Conservation (phyloP, 192 early-diverging fungal species). For the Lobulomyces angularis region DNA sequence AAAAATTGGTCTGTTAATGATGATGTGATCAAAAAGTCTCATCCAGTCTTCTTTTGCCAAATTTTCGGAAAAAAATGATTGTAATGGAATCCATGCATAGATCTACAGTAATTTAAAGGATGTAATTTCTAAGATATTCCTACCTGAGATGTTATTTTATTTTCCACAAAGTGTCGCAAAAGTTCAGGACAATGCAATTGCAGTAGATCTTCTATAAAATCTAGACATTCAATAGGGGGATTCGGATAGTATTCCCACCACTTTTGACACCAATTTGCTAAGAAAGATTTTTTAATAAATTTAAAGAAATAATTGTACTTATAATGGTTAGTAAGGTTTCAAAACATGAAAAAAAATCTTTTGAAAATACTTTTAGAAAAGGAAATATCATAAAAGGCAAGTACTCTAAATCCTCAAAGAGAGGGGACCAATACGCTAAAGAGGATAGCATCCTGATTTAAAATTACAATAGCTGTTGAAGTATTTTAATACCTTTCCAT, state of each 20-base stretch:
- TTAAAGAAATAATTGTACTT: conserved; percentile 18
- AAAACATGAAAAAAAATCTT: conserved; percentile 39
- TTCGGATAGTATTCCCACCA: conserved; percentile 61
- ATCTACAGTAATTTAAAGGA: conserved; percentile 14
- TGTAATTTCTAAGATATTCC: neutral
- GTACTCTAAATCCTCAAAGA: conserved; percentile 47
- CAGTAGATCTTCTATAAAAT: conserved; percentile 34
- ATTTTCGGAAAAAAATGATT: conserved; percentile 30
- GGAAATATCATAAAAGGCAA: conserved; percentile 47
- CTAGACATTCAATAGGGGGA: conserved; percentile 42
- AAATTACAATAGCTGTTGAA: neutral
- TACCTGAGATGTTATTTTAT: conserved; percentile 36
- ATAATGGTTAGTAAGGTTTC: conserved; percentile 41
- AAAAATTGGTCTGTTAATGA: conserved; percentile 30
- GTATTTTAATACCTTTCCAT: conserved; percentile 26
- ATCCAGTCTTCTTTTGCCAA: conserved; percentile 37
- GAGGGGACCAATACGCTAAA: conserved; percentile 44
- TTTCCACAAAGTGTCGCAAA: conserved; percentile 26
- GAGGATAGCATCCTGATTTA: conserved; percentile 31
- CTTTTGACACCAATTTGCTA: conserved; percentile 53
- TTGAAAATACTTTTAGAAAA: conserved; percentile 36
- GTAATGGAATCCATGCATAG: conserved; percentile 39
- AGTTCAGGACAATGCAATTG: conserved; percentile 35
- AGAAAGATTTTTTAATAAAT: conserved; percentile 3
- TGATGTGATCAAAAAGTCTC: conserved; percentile 40